Conservation (phyloP, 768 basidiomycete genomes). For the Dendrothele bispora region DNA sequence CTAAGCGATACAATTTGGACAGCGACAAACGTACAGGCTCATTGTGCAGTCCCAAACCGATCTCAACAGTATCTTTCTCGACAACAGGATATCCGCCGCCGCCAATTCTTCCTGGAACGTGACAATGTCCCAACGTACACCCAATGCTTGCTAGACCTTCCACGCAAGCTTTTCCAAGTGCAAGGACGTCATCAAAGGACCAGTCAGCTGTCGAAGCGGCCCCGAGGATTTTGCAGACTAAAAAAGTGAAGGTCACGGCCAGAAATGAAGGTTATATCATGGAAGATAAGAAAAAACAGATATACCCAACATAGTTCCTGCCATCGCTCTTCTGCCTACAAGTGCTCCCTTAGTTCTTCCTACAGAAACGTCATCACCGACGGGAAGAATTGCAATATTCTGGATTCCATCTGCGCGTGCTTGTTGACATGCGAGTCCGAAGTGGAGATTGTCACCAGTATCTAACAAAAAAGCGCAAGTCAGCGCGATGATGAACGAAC, state of each 20-base stretch:
- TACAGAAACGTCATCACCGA: slow-evolving; percentile 90
- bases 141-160: slow-evolving; percentile 76
- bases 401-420: slow-evolving; percentile 66
- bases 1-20: slow-evolving; percentile 23
- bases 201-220: slow-evolving; percentile 74
- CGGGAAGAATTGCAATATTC: slow-evolving; percentile 72
- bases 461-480: slow-evolving; percentile 69
- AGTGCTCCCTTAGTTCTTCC: slow-evolving; percentile 78
- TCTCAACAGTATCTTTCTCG: slow-evolving; percentile 68
- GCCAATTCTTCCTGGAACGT: slow-evolving; percentile 79
- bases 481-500: slow-evolving; percentile 32
- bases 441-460: slow-evolving; percentile 89
- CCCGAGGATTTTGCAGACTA: slow-evolving; percentile 91
- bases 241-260: slow-evolving; percentile 22
- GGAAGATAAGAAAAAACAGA: too few relatives aligned
- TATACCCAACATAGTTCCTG: too few relatives aligned
- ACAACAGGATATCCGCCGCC: slow-evolving; percentile 47
- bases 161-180: slow-evolving; percentile 63
- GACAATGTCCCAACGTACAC: slow-evolving; percentile 86
- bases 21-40: slow-evolving; percentile 50
- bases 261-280: slow-evolving; percentile 5
- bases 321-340: slow-evolving; percentile 83
- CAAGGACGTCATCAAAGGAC: slow-evolving; percentile 66
- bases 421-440: slow-evolving; percentile 87
- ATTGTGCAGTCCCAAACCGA: slow-evolving; percentile 94